Conservation (phyloP, 768 basidiomycete species). For the Hypholoma fasciculare region DNA sequence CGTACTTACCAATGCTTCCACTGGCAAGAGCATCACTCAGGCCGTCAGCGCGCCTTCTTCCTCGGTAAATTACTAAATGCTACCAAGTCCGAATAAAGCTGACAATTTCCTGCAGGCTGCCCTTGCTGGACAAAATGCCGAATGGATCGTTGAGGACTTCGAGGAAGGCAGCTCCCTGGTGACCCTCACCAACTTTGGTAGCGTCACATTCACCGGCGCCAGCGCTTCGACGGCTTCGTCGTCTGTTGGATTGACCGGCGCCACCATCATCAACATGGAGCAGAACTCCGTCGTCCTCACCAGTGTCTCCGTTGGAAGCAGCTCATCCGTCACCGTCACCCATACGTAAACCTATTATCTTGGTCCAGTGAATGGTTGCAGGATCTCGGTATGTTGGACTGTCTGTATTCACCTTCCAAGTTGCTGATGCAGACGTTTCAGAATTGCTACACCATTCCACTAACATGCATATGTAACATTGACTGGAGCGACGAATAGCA, state of each 20-base stretch:
- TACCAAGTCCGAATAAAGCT: neutral
- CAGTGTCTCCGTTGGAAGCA: constrained; percentile 6
- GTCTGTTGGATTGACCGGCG: constrained; percentile 11
- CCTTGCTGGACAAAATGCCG: constrained; percentile 19
- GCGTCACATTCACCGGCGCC: constrained; percentile 19
- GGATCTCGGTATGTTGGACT: neutral
- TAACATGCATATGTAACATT: too few species aligned
- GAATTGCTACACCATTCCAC: too few species aligned
- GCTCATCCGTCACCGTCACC: constrained; percentile 9
- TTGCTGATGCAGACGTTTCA: too few species aligned
- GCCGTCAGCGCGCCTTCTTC: constrained; percentile 17
- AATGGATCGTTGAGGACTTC: constrained; percentile 23
- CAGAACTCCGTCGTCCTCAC: constrained; percentile 15
- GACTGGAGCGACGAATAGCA: too few species aligned
- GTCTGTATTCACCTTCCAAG: neutral
- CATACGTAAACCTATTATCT: constrained; percentile 1
- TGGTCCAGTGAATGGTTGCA: neutral
- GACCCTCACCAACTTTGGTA: constrained; percentile 18
- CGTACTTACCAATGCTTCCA: constrained; percentile 15
- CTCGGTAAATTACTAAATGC: constrained; percentile 2
- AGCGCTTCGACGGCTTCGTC: constrained; percentile 11
- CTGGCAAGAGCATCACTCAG: constrained; percentile 17
- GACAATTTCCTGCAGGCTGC: constrained; percentile 7
- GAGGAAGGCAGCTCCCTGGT: constrained; percentile 17
- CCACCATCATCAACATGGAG: constrained; percentile 17